phyloP scores from a whole-genome alignment of 1,139 yeast species.

The Pichia kudriavzevii region DNA sequence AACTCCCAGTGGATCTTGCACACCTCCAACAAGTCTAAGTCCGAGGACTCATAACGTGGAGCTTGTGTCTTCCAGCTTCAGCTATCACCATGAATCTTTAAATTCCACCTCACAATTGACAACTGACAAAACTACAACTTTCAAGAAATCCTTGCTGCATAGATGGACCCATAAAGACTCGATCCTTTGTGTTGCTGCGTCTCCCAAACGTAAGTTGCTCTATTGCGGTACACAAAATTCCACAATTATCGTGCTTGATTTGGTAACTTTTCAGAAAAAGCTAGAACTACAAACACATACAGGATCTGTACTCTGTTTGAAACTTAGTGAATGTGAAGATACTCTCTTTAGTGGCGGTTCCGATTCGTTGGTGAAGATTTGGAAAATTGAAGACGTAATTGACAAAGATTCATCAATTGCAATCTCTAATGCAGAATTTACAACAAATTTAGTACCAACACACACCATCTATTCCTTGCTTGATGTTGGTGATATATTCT shows the following conservation, averaged over 20 bases:
- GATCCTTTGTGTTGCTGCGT: conserved; percentile 69
- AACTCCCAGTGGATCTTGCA: too few relatives aligned
- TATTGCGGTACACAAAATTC: conserved; percentile 95
- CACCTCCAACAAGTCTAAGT: conserved; percentile 7
- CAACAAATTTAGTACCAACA: conserved; percentile 13
- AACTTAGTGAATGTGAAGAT: conserved; percentile 50
- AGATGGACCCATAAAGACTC: conserved; percentile 71
- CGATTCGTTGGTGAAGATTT: conserved; percentile 80
- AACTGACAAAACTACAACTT: conserved; percentile 11
- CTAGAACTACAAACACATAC: conserved; percentile 49
- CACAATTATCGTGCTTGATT: conserved; percentile 65
- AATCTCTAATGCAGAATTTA: conserved; percentile 3
- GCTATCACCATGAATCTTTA: conserved; percentile 13
- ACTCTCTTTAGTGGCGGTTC: conserved; percentile 79
- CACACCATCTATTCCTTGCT: conserved; percentile 74
- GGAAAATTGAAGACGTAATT: conserved; percentile 47
- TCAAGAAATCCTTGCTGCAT: conserved; percentile 37
- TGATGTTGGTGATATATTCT: conserved; percentile 91
- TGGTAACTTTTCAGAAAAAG: conserved; percentile 51
- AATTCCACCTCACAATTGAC: conserved; percentile 7
- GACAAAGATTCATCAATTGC: conserved; percentile 7
- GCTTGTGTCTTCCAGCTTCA: conserved; percentile 3
- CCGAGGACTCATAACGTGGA: conserved; percentile 4
- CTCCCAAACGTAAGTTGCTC: conserved; percentile 48
- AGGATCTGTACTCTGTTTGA: conserved; percentile 60